These are phyloP conservation scores for Heterobasidion annosum DNA, from an alignment of 1,284 basidiomycete genomes.

Conservation along the genomic window DNA sequence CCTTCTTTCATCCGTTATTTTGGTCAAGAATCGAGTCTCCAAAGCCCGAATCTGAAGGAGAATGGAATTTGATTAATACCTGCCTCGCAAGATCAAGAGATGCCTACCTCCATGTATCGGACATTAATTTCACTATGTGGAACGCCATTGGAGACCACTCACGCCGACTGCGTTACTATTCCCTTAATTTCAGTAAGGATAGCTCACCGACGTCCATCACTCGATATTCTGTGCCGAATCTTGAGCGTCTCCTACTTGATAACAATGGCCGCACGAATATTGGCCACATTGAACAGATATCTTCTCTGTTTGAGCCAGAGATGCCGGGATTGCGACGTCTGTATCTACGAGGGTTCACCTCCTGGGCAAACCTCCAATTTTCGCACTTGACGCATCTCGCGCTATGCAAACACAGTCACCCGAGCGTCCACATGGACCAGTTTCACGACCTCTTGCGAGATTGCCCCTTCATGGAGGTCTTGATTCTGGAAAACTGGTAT, in stretches of 20 bases:
- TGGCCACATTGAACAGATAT: neutral
- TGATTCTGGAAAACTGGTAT: neutral
- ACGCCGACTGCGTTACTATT: too few species aligned
- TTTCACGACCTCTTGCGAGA: neutral
- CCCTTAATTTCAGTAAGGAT: neutral
- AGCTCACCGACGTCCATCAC: neutral
- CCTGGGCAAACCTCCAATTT: neutral
- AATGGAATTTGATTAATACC: too few species aligned
- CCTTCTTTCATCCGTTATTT: too few species aligned
- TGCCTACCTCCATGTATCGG: too few species aligned
- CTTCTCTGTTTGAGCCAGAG: neutral
- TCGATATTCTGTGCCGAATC: neutral
- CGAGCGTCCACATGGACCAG: neutral
- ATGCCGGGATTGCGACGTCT: neutral
- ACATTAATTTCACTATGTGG: too few species aligned
- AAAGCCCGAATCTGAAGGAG: too few species aligned
- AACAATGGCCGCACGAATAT: neutral
- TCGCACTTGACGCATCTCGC: neutral
- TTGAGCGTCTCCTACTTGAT: neutral
- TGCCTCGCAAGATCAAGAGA: too few species aligned
- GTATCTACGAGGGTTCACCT: neutral
- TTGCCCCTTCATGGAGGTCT: neutral
- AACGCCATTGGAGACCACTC: too few species aligned
- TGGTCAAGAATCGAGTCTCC: too few species aligned
- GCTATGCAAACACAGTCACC: neutral